phyloP scores from a whole-genome alignment of 768 basidiomycete species.

The Rickenella mellea region DNA sequence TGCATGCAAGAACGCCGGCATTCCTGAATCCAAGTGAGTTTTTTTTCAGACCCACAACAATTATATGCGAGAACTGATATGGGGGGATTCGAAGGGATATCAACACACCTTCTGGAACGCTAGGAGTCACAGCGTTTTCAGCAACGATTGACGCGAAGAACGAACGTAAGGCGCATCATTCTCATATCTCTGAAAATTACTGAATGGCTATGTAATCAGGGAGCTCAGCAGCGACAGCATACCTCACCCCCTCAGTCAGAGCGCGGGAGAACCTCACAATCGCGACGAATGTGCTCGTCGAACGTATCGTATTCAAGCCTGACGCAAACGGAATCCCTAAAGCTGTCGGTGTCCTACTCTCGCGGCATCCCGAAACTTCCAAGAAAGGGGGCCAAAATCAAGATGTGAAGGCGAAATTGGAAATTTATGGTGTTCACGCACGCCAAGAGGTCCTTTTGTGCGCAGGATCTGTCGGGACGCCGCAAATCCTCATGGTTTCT shows the following conservation, averaged over 20 bases:
- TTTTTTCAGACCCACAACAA: no score
- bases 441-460: conserved; percentile 14
- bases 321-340: no score
- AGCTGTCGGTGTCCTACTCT: no score
- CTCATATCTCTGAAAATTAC: neutral
- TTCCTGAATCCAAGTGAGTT: conserved; percentile 40
- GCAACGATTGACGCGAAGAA: conserved; percentile 10
- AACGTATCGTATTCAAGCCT: conserved; percentile 15
- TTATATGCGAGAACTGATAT: no score
- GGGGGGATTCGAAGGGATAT: no score
- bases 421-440: conserved; percentile 7
- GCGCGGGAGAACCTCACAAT: conserved; percentile 17
- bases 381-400: no score
- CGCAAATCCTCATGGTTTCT: conserved; percentile 32
- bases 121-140: conserved; percentile 8
- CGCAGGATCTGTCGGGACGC: conserved; percentile 16
- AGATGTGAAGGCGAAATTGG: no score
- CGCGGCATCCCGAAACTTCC: no score
- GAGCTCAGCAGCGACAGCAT: conserved; percentile 17
- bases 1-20: conserved; percentile 39
- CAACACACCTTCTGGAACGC: conserved; percentile 8
- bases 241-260: conserved; percentile 13
- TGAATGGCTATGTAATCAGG: conserved; percentile 6
- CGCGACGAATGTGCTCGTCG: conserved; percentile 7
- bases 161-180: conserved; percentile 7